Percentiles rank a stretch among this genome's conserved stretches.
Evolutionary conservation across 495 filamentous ascomycete species (phyloP).

Genomic region (Friedmanniomyces simplex): DNA sequence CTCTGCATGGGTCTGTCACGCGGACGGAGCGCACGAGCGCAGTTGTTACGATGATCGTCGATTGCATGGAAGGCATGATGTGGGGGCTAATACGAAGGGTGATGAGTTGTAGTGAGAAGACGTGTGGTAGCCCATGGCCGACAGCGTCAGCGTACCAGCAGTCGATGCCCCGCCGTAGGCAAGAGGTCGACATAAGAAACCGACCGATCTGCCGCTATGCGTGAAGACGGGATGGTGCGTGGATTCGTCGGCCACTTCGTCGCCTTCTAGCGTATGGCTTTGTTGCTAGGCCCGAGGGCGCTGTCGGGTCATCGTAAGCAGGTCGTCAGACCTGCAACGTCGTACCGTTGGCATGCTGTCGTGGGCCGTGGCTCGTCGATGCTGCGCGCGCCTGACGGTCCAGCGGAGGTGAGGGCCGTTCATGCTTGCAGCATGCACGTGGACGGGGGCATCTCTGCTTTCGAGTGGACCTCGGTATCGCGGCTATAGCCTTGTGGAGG

Average conservation of each 20-base stretch:
- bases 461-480: background rate
- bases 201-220: background rate
- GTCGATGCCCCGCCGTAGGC: background rate
- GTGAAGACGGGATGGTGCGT: background rate
- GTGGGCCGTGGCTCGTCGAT: too few species aligned
- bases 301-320: background rate
- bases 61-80: too few species aligned
- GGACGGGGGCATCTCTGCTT: background rate
- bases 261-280: background rate
- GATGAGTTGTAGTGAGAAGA: too few species aligned
- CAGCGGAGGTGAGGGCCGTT: too few species aligned
- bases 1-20: background rate
- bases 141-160: too few species aligned
- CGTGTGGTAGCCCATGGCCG: too few species aligned
- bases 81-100: too few species aligned
- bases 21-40: background rate
- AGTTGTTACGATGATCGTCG: background rate
- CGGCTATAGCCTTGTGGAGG: background rate
- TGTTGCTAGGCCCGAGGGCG: background rate
- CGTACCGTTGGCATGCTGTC: too few species aligned
- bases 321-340: background rate
- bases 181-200: conserved; percentile 3
- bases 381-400: too few species aligned
- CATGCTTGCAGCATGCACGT: too few species aligned
- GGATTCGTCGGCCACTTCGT: background rate